A percentile compares a stretch with the other conserved stretches of the same genome.
Evolutionary conservation across 2,329 filamentous ascomycete genomes (phyloP).

Genomic region (Cladophialophora psammophila): DNA sequence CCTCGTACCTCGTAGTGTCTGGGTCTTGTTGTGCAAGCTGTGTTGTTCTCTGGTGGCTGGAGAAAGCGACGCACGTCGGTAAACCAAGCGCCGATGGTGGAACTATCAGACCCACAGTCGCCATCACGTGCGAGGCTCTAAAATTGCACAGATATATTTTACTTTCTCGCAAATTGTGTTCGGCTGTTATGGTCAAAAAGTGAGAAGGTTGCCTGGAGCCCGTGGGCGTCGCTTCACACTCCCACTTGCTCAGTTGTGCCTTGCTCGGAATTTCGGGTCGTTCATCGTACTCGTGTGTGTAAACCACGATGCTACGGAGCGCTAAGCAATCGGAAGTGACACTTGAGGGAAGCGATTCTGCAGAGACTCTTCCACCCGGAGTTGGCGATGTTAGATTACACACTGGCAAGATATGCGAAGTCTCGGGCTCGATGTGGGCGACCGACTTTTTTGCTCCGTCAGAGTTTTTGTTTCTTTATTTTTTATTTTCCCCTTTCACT

Average conservation of each 20-base stretch:
- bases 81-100: not conserved
- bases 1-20: not conserved
- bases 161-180: slow-evolving; percentile 24
- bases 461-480: slow-evolving; percentile 13
- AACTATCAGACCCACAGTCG: not conserved
- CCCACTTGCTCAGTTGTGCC: slow-evolving; percentile 52
- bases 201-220: slow-evolving; percentile 38
- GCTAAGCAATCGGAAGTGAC: slow-evolving; percentile 62
- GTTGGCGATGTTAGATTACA: slow-evolving; percentile 64
- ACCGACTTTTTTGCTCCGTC: slow-evolving; percentile 45
- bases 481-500: not conserved
- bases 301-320: slow-evolving; percentile 62
- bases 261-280: slow-evolving; percentile 63
- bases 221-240: slow-evolving; percentile 39
- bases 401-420: slow-evolving; percentile 47
- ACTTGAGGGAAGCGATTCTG: slow-evolving; percentile 67
- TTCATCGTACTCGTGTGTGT: slow-evolving; percentile 61
- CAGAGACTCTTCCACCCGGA: slow-evolving; percentile 63
- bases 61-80: not conserved
- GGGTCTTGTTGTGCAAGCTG: not conserved
- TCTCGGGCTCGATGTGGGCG: slow-evolving; percentile 39
- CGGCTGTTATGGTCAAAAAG: slow-evolving; percentile 41
- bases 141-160: slow-evolving; percentile 23
- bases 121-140: slow-evolving; percentile 4
- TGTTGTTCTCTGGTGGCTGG: not conserved